phyloP scores from a whole-genome alignment of 2,329 filamentous ascomycete species.

The Penicillium sp. region DNA sequence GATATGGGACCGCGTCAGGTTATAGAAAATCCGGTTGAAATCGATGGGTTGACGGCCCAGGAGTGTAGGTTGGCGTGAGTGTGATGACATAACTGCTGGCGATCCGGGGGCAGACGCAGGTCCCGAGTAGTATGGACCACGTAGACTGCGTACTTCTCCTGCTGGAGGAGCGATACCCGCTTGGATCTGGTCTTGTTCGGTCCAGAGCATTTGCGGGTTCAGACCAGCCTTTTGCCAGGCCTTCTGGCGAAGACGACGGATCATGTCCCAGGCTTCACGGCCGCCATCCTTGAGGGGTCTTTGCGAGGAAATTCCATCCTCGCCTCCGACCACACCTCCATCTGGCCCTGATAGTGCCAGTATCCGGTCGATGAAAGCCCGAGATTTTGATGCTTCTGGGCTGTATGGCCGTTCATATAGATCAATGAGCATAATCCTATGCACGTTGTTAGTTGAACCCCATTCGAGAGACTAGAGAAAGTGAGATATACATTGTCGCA shows the following conservation, averaged over 20 bases:
- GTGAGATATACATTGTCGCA: slow-evolving; percentile 36
- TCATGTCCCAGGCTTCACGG: slow-evolving; percentile 51
- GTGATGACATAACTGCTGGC: slow-evolving; percentile 2
- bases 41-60: slow-evolving; percentile 25
- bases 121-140: slow-evolving; percentile 12
- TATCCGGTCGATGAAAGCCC: slow-evolving; percentile 48
- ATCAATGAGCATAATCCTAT: slow-evolving; percentile 50
- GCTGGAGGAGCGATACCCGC: slow-evolving; percentile 31
- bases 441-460: slow-evolving; percentile 5
- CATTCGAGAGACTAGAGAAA: neutral
- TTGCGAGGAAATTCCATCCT: slow-evolving; percentile 45
- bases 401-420: slow-evolving; percentile 48
- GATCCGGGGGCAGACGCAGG: slow-evolving; percentile 9
- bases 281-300: slow-evolving; percentile 48
- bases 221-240: slow-evolving; percentile 50
- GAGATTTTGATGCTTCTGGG: slow-evolving; percentile 45
- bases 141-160: slow-evolving; percentile 16
- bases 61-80: slow-evolving; percentile 3
- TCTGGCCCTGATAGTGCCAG: slow-evolving; percentile 47
- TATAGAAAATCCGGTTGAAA: slow-evolving; percentile 37
- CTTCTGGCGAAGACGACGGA: slow-evolving; percentile 46
- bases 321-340: slow-evolving; percentile 46
- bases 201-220: slow-evolving; percentile 48
- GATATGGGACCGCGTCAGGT: slow-evolving; percentile 35
- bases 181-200: slow-evolving; percentile 45